A percentile compares a stretch with the other conserved stretches of the same genome.
phyloP scores from a whole-genome alignment of 345 rosid genomes.

The Gossypium herbaceum region DNA sequence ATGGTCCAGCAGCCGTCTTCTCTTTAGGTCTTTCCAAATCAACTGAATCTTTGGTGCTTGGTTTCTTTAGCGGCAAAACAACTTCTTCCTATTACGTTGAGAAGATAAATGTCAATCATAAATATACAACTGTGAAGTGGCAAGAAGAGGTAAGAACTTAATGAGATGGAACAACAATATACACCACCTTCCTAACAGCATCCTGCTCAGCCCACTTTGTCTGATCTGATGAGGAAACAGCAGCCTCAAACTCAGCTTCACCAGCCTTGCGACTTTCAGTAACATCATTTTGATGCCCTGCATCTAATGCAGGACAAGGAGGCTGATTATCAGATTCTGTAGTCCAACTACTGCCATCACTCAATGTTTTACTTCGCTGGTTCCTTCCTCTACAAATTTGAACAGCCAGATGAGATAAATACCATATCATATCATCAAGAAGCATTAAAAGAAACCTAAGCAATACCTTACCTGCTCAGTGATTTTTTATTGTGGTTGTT shows the following conservation, averaged over 20 bases:
- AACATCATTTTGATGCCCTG: constrained; percentile 35
- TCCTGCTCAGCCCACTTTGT: constrained; percentile 34
- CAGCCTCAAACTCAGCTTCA: constrained; percentile 44
- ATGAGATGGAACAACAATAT: background rate
- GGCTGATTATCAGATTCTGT: constrained; percentile 42
- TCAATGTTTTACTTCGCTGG: constrained; percentile 38
- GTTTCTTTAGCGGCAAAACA: constrained; percentile 32
- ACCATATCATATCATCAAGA: background rate
- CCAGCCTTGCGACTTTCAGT: constrained; percentile 40
- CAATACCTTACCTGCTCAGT: constrained; percentile 46
- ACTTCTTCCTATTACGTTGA: constrained; percentile 31
- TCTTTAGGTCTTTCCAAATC: constrained; percentile 65
- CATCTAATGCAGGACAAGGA: constrained; percentile 38
- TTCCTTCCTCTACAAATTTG: constrained; percentile 46
- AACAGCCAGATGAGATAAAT: constrained; percentile 16
- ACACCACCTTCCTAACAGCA: constrained; percentile 43
- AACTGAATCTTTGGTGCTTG: constrained; percentile 27
- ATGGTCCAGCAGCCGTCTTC: constrained; percentile 42
- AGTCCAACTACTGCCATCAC: constrained; percentile 39
- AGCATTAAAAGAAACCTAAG: background rate
- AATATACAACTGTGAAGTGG: constrained; percentile 5
- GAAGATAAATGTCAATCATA: constrained; percentile 2
- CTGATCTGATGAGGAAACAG: constrained; percentile 34
- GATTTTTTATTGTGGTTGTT: constrained; percentile 46
- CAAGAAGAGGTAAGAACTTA: background rate